phyloP scores from a whole-genome alignment of 2,329 filamentous ascomycete genomes.

The Lasiodiplodia gonubiensis region DNA sequence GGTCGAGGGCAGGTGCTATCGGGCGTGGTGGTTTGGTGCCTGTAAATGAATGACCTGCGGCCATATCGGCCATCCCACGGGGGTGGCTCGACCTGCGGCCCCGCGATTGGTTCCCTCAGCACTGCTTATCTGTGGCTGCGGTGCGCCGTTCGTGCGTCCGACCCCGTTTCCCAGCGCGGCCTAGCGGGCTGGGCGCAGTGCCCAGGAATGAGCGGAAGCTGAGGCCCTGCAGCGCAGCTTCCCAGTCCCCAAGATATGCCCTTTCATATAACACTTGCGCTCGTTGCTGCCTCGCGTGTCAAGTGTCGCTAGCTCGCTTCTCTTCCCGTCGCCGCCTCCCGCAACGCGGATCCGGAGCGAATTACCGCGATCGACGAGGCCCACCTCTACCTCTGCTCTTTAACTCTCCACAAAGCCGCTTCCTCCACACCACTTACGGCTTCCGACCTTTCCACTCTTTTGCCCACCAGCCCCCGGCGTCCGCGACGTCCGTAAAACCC shows the following conservation, averaged over 20 bases:
- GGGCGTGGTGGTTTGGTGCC: conserved; percentile 16
- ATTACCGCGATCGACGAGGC: conserved; percentile 16
- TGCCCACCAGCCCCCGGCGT: conserved; percentile 4
- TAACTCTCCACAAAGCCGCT: conserved; percentile 23
- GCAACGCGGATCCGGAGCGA: conserved; percentile 19
- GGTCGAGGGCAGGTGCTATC: background rate
- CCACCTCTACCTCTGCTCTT: conserved; percentile 14
- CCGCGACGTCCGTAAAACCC: conserved; percentile 11
- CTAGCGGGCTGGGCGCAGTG: conserved; percentile 7
- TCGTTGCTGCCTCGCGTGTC: conserved; percentile 27
- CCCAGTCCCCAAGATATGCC: background rate
- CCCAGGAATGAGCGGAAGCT: background rate
- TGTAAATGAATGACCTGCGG: conserved; percentile 3
- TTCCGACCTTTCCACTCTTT: conserved; percentile 10
- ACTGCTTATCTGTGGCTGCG: conserved; percentile 25
- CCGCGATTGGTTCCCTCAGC: conserved; percentile 15
- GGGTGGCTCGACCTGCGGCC: conserved; percentile 34
- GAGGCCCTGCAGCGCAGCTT: background rate
- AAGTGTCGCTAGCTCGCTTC: conserved; percentile 15
- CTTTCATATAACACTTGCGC: conserved; percentile 14
- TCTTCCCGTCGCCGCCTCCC: conserved; percentile 14
- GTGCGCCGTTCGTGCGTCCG: conserved; percentile 10
- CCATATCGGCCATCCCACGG: conserved; percentile 37
- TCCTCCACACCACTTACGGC: background rate
- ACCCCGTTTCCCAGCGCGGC: conserved; percentile 1